Conservation (phyloP, 345 rosid genomes). For the Salix arbutifolia region DNA sequence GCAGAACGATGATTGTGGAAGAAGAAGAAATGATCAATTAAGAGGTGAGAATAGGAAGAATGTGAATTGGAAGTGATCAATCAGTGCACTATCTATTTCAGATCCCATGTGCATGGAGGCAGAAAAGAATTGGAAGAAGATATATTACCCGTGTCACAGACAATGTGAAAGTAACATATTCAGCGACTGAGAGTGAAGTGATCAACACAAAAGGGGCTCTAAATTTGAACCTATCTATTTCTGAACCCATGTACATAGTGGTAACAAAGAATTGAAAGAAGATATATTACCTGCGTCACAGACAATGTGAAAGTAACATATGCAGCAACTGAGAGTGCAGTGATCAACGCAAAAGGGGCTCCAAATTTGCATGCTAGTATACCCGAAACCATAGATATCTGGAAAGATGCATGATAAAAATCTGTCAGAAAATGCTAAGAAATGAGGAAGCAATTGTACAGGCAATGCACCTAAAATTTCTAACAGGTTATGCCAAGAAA, state of each 20-base stretch:
- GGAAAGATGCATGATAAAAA: conserved; percentile 45
- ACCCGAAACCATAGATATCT: conserved; percentile 97
- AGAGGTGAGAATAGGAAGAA: too few relatives aligned
- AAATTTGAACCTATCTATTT: conserved; percentile 36
- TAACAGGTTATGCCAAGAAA: not conserved
- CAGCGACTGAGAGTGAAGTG: conserved; percentile 87
- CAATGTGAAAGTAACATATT: conserved; percentile 76
- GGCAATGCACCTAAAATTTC: not conserved
- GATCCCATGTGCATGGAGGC: not conserved
- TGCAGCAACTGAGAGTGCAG: conserved; percentile 85
- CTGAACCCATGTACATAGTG: not conserved
- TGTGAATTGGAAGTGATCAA: too few relatives aligned
- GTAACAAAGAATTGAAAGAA: conserved; percentile 10
- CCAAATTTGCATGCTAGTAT: conserved; percentile 94
- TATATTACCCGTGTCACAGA: conserved; percentile 76
- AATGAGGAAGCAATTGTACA: conserved; percentile 19
- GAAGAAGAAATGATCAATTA: not conserved
- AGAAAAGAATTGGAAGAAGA: conserved; percentile 11
- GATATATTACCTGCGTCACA: conserved; percentile 74
- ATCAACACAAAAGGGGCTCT: conserved; percentile 97
- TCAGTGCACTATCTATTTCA: not conserved
- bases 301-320: conserved; percentile 73
- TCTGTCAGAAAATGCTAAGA: conserved; percentile 24
- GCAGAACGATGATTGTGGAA: not conserved
- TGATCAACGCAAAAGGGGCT: conserved; percentile 97